phyloP scores from a whole-genome alignment of 305 asterid genomes.

The Fraxinus ornus region DNA sequence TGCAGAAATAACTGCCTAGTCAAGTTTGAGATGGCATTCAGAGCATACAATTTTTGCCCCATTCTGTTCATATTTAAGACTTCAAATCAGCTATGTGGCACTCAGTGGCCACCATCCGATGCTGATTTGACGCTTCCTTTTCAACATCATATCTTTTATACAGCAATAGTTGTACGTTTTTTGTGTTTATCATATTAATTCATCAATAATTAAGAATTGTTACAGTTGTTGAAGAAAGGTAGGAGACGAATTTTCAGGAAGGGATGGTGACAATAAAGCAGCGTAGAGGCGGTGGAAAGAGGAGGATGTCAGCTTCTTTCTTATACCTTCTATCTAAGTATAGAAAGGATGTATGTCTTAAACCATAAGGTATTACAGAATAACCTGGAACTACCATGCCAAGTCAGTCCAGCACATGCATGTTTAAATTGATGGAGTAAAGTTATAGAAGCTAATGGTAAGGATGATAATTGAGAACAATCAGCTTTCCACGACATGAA shows the following conservation, averaged over 20 bases:
- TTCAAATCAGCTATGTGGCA: neutral
- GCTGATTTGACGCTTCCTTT: neutral
- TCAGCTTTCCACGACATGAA: neutral
- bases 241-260: slow-evolving; percentile 2
- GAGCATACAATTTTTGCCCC: neutral
- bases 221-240: neutral
- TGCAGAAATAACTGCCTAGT: neutral
- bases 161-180: neutral
- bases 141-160: neutral
- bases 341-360: neutral
- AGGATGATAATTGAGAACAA: neutral
- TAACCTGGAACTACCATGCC: neutral
- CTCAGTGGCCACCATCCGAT: neutral
- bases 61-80: neutral
- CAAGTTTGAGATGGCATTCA: neutral
- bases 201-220: neutral
- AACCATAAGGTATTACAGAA: neutral
- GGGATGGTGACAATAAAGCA: neutral
- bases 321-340: neutral
- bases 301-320: neutral
- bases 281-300: neutral
- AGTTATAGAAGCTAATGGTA: neutral
- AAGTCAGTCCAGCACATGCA: neutral
- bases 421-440: neutral
- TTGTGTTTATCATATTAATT: neutral